These are phyloP conservation scores for Sclerotinia borealis DNA, from an alignment of 2,329 filamentous ascomycete species.

Conservation along the genomic window DNA sequence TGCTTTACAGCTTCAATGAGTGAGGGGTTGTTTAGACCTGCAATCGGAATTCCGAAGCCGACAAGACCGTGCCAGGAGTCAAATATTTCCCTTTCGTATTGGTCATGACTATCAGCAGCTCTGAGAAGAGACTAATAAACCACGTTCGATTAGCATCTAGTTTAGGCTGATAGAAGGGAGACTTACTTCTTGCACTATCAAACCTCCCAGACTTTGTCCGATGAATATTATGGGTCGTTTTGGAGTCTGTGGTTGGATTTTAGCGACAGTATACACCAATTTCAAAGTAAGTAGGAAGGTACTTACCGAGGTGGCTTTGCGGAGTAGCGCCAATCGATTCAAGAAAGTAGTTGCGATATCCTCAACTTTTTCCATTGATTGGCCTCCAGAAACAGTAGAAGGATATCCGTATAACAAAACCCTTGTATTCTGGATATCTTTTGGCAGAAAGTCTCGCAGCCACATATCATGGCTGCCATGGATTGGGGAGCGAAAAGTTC, in stretches of 20 bases:
- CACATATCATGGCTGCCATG: slow-evolving; percentile 8
- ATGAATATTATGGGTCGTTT: slow-evolving; percentile 10
- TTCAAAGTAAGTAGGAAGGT: too few relatives aligned
- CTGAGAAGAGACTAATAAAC: background rate
- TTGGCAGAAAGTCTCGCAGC: slow-evolving; percentile 10
- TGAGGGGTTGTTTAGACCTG: background rate
- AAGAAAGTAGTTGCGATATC: slow-evolving; percentile 5
- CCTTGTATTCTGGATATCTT: background rate
- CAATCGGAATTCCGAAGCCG: slow-evolving; percentile 10
- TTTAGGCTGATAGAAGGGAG: too few relatives aligned
- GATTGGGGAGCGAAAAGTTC: slow-evolving; percentile 1
- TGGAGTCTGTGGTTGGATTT: background rate
- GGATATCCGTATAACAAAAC: slow-evolving; percentile 7
- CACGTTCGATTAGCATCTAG: background rate
- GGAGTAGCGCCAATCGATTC: background rate
- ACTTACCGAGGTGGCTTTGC: background rate
- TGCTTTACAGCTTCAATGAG: slow-evolving; percentile 3
- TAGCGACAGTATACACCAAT: background rate
- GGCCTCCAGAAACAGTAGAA: background rate
- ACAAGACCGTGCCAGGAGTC: slow-evolving; percentile 6
- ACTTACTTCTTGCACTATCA: slow-evolving; percentile 4
- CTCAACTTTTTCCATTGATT: background rate
- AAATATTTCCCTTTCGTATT: background rate
- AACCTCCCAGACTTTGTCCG: slow-evolving; percentile 9
- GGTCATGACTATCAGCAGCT: background rate